A percentile compares a stretch with the other conserved stretches of the same genome.
Evolutionary conservation across 148 eudicot genomes (phyloP).

Genomic region (Spergularia bocconei): DNA sequence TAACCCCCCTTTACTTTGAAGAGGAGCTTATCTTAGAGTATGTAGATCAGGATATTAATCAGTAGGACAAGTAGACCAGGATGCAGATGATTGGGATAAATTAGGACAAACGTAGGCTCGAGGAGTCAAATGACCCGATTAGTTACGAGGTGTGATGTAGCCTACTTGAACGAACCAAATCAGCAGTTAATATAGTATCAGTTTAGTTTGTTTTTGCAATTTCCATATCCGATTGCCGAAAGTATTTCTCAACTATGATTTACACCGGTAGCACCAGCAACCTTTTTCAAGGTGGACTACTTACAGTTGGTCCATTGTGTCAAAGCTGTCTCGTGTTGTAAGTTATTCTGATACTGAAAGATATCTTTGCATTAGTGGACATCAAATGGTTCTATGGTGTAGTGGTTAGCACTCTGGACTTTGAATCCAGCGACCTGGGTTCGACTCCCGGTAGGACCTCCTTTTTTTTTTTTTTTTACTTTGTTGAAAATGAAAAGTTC

Average conservation of each 20-base stretch:
- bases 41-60: background rate
- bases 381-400: slow-evolving; percentile 85
- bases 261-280: too few relatives aligned
- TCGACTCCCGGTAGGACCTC: slow-evolving; percentile 99
- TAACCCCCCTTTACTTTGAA: background rate
- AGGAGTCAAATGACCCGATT: background rate
- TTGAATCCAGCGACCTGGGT: slow-evolving; percentile 99
- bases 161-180: background rate
- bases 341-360: background rate
- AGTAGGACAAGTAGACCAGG: background rate
- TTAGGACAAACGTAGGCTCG: background rate
- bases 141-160: background rate
- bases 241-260: too few relatives aligned
- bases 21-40: slow-evolving; percentile 11
- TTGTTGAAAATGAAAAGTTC: too few relatives aligned
- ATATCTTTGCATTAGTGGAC: background rate
- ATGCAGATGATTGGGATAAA: background rate
- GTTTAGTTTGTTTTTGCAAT: too few relatives aligned
- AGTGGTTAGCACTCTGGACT: slow-evolving; percentile 99
- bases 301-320: too few relatives aligned
- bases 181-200: too few relatives aligned
- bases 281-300: too few relatives aligned
- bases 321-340: too few relatives aligned
- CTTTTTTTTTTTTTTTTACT: too few relatives aligned
- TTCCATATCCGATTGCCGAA: too few relatives aligned